phyloP scores from a whole-genome alignment of 345 rosid genomes.

The Pugionium dolabratum region DNA sequence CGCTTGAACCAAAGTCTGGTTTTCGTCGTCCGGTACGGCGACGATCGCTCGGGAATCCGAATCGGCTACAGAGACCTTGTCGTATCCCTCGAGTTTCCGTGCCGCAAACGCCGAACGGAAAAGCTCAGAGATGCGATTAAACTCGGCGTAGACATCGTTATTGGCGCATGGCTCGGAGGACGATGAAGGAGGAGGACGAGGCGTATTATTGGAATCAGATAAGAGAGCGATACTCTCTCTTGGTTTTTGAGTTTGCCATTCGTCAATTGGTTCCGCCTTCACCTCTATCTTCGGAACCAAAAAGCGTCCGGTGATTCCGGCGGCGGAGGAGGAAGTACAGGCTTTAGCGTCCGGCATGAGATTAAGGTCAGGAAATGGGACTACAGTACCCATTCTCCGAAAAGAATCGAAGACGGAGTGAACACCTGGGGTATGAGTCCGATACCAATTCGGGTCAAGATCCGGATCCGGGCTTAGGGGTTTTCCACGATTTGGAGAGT shows the following conservation, averaged over 20 bases:
- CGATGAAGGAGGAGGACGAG: slow-evolving; percentile 5
- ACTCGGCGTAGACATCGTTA: slow-evolving; percentile 54
- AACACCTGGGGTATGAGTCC: slow-evolving; percentile 11
- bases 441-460: slow-evolving; percentile 1
- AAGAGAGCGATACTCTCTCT: slow-evolving; percentile 32
- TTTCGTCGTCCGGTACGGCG: slow-evolving; percentile 39
- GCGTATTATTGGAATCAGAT: slow-evolving; percentile 43
- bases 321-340: slow-evolving; percentile 30
- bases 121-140: slow-evolving; percentile 52
- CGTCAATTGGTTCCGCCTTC: slow-evolving; percentile 58
- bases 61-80: slow-evolving; percentile 38
- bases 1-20: neutral
- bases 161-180: slow-evolving; percentile 27
- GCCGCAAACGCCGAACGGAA: slow-evolving; percentile 63
- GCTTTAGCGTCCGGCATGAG: slow-evolving; percentile 39
- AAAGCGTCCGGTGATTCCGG: slow-evolving; percentile 29
- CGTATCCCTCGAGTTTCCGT: slow-evolving; percentile 38
- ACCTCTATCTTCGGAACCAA: slow-evolving; percentile 54
- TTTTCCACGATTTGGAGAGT: neutral
- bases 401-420: neutral
- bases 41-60: slow-evolving; percentile 58
- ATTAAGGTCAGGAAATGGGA: slow-evolving; percentile 73
- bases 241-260: slow-evolving; percentile 27
- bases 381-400: slow-evolving; percentile 49
- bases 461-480: slow-evolving; percentile 8